Base-by-base conservation (phyloP, 139 green algal genomes). In the Chlorella sp. region DNA sequence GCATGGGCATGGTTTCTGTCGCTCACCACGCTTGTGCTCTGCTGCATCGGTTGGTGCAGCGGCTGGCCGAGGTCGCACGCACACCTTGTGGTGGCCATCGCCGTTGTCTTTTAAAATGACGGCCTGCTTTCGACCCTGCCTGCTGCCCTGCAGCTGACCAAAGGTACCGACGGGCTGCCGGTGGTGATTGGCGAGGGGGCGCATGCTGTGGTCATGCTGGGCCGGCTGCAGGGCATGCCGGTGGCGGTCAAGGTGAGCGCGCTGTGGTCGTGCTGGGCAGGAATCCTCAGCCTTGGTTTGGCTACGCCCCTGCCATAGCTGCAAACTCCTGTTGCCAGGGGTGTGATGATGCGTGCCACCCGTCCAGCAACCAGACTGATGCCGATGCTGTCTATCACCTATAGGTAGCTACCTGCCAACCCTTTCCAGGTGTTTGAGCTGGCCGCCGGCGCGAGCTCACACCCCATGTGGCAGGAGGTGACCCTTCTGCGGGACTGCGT, bases 381-480 rank as follows among this genome's bases (percentile, higher is more conserved):
- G n/a, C n/a, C n/a, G n/a, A n/a, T n/a, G n/a, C n/a, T n/a, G n/a
- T n/a, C n/a, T n/a, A n/a, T n/a, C n/a, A n/a, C n/a, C 8, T 2
- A 54, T 9, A 16, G 20, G 40, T 1, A 11, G 19, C 5, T 16
- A 1, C 40, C 24, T 32, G 1, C 26, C 1, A 34, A 3, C 7
- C 11, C 24, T n/a, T 9, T 14, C 3, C 77, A 83, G 77, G 77
- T 43, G 26, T 74, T 83, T 62, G 77, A 83, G 77, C 60, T 83
- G 28, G 56, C 38, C 0, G 0, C 40, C 3, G 77, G 77, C 26
- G 41, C 24, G 9, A 16, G 58, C 22, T 74, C 77, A 0, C 20
- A 13, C 2, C 8, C 20, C 16, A 60, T 73, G 11, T 83, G 77
- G 77, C 56, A 43, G 58, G 77, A 83, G 41, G 77, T 58, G 1